Evolutionary conservation across 441 rosid genomes (phyloP).

Genomic region (Populus hybrid): DNA sequence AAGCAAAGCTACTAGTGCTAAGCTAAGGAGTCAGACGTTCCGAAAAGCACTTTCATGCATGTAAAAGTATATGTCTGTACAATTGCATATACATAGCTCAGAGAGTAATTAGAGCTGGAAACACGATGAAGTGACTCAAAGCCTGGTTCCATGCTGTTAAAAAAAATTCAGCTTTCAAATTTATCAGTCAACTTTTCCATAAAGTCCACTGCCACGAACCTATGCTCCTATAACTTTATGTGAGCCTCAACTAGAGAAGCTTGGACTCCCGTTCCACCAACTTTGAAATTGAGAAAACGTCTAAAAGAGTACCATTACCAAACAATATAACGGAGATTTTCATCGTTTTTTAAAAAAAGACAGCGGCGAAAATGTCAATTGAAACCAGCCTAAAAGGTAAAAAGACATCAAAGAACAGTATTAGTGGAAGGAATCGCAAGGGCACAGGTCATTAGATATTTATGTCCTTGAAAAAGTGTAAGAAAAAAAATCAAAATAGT

Average conservation of each 20-base stretch:
- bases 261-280: background rate
- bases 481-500: background rate
- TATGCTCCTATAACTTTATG: background rate
- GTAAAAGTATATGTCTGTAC: slow-evolving; percentile 14
- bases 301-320: background rate
- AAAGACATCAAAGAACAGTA: background rate
- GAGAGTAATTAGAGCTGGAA: slow-evolving; percentile 9
- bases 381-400: background rate
- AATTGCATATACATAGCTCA: background rate
- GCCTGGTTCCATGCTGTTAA: slow-evolving; percentile 15
- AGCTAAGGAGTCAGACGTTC: background rate
- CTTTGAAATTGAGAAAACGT: background rate
- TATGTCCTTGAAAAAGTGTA: background rate
- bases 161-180: background rate
- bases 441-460: background rate
- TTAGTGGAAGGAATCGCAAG: background rate
- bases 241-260: background rate
- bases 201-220: slow-evolving; percentile 13
- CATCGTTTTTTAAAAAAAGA: background rate
- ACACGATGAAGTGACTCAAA: slow-evolving; percentile 18
- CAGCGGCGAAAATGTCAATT: background rate
- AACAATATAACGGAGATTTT: background rate
- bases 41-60: slow-evolving; percentile 3
- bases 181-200: slow-evolving; percentile 5
- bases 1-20: background rate